These are phyloP conservation scores for Aureobasidium sp. DNA, from an alignment of 2,329 filamentous ascomycete genomes.

Conservation along the genomic window DNA sequence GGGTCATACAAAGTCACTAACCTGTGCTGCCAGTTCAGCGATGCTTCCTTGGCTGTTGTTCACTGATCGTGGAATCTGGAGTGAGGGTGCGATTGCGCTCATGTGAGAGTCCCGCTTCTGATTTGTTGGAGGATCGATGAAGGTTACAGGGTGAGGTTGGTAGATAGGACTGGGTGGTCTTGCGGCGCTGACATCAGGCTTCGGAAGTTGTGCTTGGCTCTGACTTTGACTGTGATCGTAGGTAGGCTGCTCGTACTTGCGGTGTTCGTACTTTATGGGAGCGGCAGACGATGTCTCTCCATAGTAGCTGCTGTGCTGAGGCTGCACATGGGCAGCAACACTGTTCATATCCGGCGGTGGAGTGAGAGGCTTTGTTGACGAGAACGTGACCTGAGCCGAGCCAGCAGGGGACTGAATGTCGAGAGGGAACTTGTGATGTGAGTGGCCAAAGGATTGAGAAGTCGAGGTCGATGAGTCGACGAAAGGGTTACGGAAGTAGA, in stretches of 20 bases:
- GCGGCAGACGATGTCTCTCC: conserved; percentile 13
- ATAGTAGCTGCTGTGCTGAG: conserved; percentile 21
- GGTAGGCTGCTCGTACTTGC: conserved; percentile 12
- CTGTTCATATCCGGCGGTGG: conserved; percentile 29
- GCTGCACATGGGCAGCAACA: conserved; percentile 16
- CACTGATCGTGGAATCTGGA: conserved; percentile 68
- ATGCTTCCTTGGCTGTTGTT: conserved; percentile 66
- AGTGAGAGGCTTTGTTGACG: conserved; percentile 21
- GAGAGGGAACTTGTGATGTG: conserved; percentile 15
- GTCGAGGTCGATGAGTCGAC: conserved; percentile 19
- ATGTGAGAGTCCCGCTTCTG: conserved; percentile 18
- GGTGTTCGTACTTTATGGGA: conserved; percentile 17
- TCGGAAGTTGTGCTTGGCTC: background rate
- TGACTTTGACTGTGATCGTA: conserved; percentile 8
- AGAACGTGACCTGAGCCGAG: conserved; percentile 12
- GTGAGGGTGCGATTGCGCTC: conserved; percentile 38
- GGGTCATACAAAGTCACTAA: conserved; percentile 30
- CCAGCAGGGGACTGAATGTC: conserved; percentile 14
- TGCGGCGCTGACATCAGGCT: background rate
- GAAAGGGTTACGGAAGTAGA: conserved; percentile 27
- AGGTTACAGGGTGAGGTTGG: conserved; percentile 17
- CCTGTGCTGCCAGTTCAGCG: conserved; percentile 75
- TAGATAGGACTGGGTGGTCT: conserved; percentile 13
- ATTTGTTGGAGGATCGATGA: conserved; percentile 11
- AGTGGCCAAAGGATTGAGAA: conserved; percentile 11